These are phyloP conservation scores for Lipomyces orientalis DNA, from an alignment of 805 yeast species.

Conservation along the genomic window DNA sequence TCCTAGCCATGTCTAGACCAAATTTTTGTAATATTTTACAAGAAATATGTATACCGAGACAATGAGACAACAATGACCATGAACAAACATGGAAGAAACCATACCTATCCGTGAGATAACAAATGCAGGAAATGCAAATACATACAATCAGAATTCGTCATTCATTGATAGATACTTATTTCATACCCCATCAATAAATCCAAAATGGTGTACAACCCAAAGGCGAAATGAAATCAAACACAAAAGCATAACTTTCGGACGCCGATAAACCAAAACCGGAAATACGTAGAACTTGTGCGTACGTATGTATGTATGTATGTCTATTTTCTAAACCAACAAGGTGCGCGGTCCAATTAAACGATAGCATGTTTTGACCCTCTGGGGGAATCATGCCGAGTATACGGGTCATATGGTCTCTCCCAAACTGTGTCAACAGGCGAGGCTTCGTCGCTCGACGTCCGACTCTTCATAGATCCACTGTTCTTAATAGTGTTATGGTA, in stretches of 20 bases:
- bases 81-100: background rate
- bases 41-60: background rate
- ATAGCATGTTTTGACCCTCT: background rate
- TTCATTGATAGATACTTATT: background rate
- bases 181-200: background rate
- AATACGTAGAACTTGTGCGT: background rate
- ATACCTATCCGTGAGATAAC: background rate
- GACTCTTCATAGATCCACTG: constrained; percentile 28
- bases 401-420: constrained; percentile 24
- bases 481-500: constrained; percentile 27
- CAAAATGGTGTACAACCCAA: background rate
- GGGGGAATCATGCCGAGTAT: constrained; percentile 23
- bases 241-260: constrained; percentile 1
- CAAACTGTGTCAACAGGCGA: constrained; percentile 17
- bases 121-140: background rate
- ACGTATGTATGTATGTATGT: constrained; percentile 1
- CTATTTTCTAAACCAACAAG: constrained; percentile 3
- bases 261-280: constrained; percentile 9
- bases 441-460: constrained; percentile 25
- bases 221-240: background rate
- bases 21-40: background rate
- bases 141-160: constrained; percentile 1
- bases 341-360: background rate
- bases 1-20: background rate
- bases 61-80: background rate